phyloP scores from a whole-genome alignment of 140 eudicot species.

The Bidens hawaiensis region DNA sequence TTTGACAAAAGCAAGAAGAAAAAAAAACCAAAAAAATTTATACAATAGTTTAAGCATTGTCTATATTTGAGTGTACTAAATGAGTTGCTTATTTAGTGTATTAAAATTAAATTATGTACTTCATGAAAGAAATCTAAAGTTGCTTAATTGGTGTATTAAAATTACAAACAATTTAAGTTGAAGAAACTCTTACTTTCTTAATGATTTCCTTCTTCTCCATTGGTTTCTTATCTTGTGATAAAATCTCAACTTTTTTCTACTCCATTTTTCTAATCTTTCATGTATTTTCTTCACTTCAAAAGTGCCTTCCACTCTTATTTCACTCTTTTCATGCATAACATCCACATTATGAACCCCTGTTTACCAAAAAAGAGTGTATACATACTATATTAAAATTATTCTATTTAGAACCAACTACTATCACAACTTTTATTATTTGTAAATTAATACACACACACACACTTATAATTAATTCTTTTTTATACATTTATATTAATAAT shows the following conservation, averaged over 20 bases:
- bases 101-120: background rate
- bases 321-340: constrained; percentile 60
- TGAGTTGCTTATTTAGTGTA: no score
- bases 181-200: constrained; percentile 33
- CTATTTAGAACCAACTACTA: no score
- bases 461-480: no score
- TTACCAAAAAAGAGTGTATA: no score
- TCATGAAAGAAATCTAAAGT: background rate
- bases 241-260: constrained; percentile 69
- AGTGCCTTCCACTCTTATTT: constrained; percentile 72
- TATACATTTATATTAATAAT: no score
- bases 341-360: constrained; percentile 87
- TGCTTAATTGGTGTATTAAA: background rate
- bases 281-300: constrained; percentile 82
- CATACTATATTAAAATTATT: constrained; percentile 30
- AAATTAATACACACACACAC: no score
- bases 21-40: no score
- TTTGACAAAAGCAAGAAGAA: no score
- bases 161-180: background rate
- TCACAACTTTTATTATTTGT: no score
- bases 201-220: constrained; percentile 41
- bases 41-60: no score
- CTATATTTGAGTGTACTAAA: no score
- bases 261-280: constrained; percentile 68
- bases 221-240: constrained; percentile 47